These are phyloP conservation scores for Cicer pinnatifidum DNA, from an alignment of 306 rosid species.

Conservation along the genomic window DNA sequence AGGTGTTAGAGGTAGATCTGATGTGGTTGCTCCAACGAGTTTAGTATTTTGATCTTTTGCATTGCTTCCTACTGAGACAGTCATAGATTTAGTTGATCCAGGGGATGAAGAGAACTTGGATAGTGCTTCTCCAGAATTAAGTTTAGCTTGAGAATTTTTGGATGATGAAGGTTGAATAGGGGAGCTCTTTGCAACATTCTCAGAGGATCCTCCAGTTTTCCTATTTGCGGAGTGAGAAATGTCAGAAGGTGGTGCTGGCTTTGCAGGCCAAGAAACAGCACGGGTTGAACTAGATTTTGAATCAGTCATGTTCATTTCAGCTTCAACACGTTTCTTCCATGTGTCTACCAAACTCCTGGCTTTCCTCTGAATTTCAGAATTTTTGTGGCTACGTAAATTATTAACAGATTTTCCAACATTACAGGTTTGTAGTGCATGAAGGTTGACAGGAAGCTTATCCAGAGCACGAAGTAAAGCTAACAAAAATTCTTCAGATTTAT, in stretches of 20 bases:
- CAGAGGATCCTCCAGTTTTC: constrained; percentile 60
- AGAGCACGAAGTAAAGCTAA: constrained; percentile 82
- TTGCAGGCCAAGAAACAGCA: constrained; percentile 67
- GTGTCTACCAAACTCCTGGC: constrained; percentile 85
- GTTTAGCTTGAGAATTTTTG: constrained; percentile 63
- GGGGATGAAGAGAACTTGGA: constrained; percentile 68
- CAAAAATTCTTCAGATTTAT: constrained; percentile 85
- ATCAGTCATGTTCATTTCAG: constrained; percentile 82
- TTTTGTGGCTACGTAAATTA: constrained; percentile 74
- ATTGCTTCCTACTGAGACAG: constrained; percentile 50
- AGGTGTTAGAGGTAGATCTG: constrained; percentile 66
- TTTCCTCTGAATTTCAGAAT: constrained; percentile 88
- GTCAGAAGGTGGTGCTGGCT: constrained; percentile 56
- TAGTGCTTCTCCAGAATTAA: constrained; percentile 57
- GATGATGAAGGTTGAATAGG: constrained; percentile 54
- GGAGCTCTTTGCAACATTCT: constrained; percentile 64
- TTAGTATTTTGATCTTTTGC: constrained; percentile 63
- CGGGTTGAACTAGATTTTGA: constrained; percentile 65
- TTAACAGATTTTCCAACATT: constrained; percentile 92
- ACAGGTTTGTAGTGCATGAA: constrained; percentile 78
- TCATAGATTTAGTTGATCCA: constrained; percentile 57
- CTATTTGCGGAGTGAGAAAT: constrained; percentile 69
- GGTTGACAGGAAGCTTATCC: constrained; percentile 91
- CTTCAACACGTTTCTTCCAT: constrained; percentile 92
- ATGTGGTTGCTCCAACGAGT: constrained; percentile 51